Evolutionary conservation across 2,329 filamentous ascomycete genomes (phyloP).

Genomic region (Botryotinia convoluta): DNA sequence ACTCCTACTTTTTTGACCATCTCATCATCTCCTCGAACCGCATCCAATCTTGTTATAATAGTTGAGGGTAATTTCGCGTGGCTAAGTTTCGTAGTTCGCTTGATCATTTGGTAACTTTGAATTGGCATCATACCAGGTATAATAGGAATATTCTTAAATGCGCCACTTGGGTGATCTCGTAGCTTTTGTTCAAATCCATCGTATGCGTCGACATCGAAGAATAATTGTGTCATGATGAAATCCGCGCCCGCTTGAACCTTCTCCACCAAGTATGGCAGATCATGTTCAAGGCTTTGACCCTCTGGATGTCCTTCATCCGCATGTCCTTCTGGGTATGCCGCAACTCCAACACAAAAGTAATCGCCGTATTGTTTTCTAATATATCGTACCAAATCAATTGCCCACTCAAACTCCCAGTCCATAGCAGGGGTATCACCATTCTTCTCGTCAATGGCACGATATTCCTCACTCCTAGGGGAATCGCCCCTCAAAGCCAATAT

Average conservation of each 20-base stretch:
- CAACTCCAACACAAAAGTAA: slow-evolving; percentile 95
- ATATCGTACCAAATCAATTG: slow-evolving; percentile 83
- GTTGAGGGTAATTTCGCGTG: slow-evolving; percentile 76
- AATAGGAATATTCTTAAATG: slow-evolving; percentile 83
- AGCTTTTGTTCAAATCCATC: slow-evolving; percentile 73
- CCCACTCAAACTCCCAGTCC: slow-evolving; percentile 75
- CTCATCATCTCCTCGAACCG: slow-evolving; percentile 75
- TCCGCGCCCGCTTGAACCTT: slow-evolving; percentile 91
- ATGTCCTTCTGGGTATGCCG: slow-evolving; percentile 93
- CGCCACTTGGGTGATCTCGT: slow-evolving; percentile 76
- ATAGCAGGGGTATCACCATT: slow-evolving; percentile 51
- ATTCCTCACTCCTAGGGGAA: slow-evolving; percentile 85
- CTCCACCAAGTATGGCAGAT: slow-evolving; percentile 84
- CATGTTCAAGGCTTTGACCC: slow-evolving; percentile 67
- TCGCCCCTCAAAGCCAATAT: slow-evolving; percentile 91
- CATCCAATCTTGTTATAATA: slow-evolving; percentile 68
- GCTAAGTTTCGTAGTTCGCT: slow-evolving; percentile 89
- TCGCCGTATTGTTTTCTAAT: slow-evolving; percentile 83
- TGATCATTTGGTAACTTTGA: slow-evolving; percentile 94
- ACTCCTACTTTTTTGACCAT: slow-evolving; percentile 77
- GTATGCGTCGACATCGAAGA: slow-evolving; percentile 87
- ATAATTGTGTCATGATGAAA: slow-evolving; percentile 98
- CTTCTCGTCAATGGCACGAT: slow-evolving; percentile 62
- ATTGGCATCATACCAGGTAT: slow-evolving; percentile 97
- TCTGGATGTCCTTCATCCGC: slow-evolving; percentile 82